phyloP scores from a whole-genome alignment of 768 basidiomycete genomes.

The Russula dissimulans region DNA sequence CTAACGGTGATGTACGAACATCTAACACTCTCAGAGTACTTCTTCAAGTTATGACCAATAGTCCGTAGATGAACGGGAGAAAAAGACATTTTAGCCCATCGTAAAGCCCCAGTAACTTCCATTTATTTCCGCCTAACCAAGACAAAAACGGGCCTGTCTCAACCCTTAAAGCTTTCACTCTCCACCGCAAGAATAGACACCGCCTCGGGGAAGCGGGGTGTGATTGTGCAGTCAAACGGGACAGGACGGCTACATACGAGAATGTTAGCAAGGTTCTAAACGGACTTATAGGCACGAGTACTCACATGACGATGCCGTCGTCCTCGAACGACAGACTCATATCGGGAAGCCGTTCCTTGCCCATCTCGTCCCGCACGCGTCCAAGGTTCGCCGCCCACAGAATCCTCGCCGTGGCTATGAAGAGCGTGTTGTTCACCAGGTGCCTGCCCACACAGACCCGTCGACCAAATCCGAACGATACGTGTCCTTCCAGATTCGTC shows the following conservation, averaged over 20 bases:
- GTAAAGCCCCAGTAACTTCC: no score
- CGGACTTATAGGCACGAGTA: background rate
- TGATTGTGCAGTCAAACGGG: background rate
- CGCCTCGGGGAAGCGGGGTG: background rate
- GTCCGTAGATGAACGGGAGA: no score
- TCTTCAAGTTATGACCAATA: no score
- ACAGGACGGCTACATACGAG: background rate
- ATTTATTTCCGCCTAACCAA: no score
- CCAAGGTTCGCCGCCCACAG: constrained; percentile 17
- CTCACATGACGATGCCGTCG: background rate
- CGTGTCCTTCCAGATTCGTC: constrained; percentile 19
- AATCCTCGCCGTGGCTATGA: constrained; percentile 25
- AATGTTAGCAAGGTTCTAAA: background rate
- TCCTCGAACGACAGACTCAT: background rate
- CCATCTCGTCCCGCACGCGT: background rate
- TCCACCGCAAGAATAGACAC: background rate
- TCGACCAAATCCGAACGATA: constrained; percentile 24
- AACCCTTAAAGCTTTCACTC: background rate
- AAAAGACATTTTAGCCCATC: no score
- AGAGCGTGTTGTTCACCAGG: constrained; percentile 24
- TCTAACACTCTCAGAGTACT: no score
- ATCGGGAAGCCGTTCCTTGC: background rate
- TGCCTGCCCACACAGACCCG: constrained; percentile 10
- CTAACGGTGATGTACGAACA: no score
- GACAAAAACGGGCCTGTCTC: background rate